phyloP scores from a whole-genome alignment of 768 basidiomycete species.

The Calocybe cyanea region DNA sequence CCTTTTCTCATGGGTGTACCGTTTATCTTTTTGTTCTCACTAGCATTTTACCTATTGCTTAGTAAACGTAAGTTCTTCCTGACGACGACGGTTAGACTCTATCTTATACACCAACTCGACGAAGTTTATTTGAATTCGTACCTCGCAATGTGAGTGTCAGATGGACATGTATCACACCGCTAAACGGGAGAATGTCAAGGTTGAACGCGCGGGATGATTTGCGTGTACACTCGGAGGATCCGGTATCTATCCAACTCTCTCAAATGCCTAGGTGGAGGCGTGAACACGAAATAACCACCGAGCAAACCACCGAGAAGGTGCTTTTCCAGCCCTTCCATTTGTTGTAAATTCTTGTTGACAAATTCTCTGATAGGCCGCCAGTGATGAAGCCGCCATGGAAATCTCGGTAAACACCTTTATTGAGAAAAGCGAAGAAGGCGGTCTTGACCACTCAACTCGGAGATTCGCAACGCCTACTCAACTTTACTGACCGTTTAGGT shows the following conservation, averaged over 20 bases:
- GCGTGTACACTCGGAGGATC: slow-evolving; percentile 29
- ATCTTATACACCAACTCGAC: too few species aligned
- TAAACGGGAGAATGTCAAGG: too few species aligned
- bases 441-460: too few species aligned
- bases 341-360: neutral
- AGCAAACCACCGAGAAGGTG: slow-evolving; percentile 10
- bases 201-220: slow-evolving; percentile 45
- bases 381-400: slow-evolving; percentile 6
- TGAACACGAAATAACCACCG: neutral
- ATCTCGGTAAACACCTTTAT: slow-evolving; percentile 15
- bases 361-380: slow-evolving; percentile 2
- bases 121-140: slow-evolving; percentile 57
- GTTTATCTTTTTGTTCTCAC: too few species aligned
- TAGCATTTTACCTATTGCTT: slow-evolving; percentile 47
- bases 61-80: slow-evolving; percentile 53
- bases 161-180: neutral
- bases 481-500: too few species aligned
- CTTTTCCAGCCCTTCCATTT: neutral
- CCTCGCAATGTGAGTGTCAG: slow-evolving; percentile 35
- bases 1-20: too few species aligned
- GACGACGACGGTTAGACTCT: too few species aligned
- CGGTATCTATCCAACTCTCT: slow-evolving; percentile 42
- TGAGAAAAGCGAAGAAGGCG: slow-evolving; percentile 11
- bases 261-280: slow-evolving; percentile 23
- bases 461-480: too few species aligned